A percentile compares a stretch with the other conserved stretches of the same genome.
These are phyloP conservation scores for Epichloe scottii DNA, from an alignment of 2,329 filamentous ascomycete species.

Conservation along the genomic window DNA sequence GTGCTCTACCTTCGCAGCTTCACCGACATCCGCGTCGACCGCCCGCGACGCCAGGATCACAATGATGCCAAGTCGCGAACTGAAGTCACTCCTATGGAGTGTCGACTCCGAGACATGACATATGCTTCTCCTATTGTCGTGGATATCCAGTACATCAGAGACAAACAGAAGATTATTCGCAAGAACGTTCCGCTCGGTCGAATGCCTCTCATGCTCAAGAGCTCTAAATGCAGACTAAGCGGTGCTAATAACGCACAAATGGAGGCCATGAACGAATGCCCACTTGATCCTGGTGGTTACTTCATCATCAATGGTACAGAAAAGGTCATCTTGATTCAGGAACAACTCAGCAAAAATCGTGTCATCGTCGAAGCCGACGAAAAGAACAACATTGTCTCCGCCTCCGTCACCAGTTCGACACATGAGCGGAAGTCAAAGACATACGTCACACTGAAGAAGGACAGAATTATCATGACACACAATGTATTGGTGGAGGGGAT, in stretches of 20 bases:
- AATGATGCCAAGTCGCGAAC: conserved; percentile 57
- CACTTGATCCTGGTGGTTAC: conserved; percentile 90
- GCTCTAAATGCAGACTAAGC: conserved; percentile 78
- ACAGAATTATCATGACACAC: conserved; percentile 76
- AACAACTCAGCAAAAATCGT: conserved; percentile 97
- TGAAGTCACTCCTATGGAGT: conserved; percentile 89
- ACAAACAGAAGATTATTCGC: conserved; percentile 61
- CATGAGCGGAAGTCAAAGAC: conserved; percentile 97
- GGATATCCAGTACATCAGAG: conserved; percentile 81
- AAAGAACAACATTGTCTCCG: conserved; percentile 87
- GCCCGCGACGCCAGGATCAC: conserved; percentile 66
- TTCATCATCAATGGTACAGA: conserved; percentile 97
- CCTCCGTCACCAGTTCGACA: conserved; percentile 94
- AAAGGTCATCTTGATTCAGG: conserved; percentile 96
- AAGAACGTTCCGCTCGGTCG: conserved; percentile 73
- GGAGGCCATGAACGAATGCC: conserved; percentile 88
- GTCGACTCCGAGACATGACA: conserved; percentile 91
- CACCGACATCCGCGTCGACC: conserved; percentile 77
- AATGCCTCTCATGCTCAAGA: conserved; percentile 94
- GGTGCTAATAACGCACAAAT: conserved; percentile 79
- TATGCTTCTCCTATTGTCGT: conserved; percentile 91
- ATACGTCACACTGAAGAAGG: conserved; percentile 89
- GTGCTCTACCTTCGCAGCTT: conserved; percentile 33
- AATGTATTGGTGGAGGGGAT: conserved; percentile 88
- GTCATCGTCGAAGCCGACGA: conserved; percentile 90